These are phyloP conservation scores for Hypoxylon sp. DNA, from an alignment of 2,329 filamentous ascomycete genomes.

Conservation along the genomic window DNA sequence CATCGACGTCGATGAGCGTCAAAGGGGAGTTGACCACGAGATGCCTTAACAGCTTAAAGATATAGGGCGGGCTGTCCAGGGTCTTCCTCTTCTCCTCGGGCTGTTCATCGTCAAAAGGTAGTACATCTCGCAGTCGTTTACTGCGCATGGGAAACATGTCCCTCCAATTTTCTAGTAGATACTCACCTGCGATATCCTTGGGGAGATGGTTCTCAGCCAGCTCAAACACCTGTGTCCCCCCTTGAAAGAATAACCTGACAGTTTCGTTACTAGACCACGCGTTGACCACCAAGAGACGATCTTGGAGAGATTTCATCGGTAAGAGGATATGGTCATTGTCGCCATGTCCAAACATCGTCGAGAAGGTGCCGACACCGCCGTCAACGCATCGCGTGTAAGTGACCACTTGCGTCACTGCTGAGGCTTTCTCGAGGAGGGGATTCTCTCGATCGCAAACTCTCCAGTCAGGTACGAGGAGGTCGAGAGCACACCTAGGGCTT, in stretches of 20 bases:
- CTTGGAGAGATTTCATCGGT: slow-evolving; percentile 25
- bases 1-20: slow-evolving; percentile 19
- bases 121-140: slow-evolving; percentile 13
- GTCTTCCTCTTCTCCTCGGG: slow-evolving; percentile 6
- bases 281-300: slow-evolving; percentile 17
- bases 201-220: slow-evolving; percentile 13
- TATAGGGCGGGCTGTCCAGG: not conserved
- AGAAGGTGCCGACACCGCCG: slow-evolving; percentile 20
- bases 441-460: slow-evolving; percentile 20
- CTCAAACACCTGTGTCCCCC: slow-evolving; percentile 36
- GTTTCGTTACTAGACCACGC: slow-evolving; percentile 23
- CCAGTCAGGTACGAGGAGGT: slow-evolving; percentile 41
- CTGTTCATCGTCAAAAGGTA: slow-evolving; percentile 40
- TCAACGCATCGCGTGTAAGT: slow-evolving; percentile 32
- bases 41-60: slow-evolving; percentile 35
- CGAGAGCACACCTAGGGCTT: slow-evolving; percentile 30
- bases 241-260: slow-evolving; percentile 20
- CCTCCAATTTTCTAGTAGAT: not conserved
- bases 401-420: slow-evolving; percentile 25
- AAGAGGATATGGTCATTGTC: slow-evolving; percentile 36
- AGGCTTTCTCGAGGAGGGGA: slow-evolving; percentile 2
- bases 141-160: slow-evolving; percentile 31
- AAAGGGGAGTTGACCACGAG: slow-evolving; percentile 38
- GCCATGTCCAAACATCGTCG: slow-evolving; percentile 18
- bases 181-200: not conserved